Percentiles rank a stretch among this genome's conserved stretches.
phyloP scores from a whole-genome alignment of 441 rosid species.

The Arabidopsis lyrata region DNA sequence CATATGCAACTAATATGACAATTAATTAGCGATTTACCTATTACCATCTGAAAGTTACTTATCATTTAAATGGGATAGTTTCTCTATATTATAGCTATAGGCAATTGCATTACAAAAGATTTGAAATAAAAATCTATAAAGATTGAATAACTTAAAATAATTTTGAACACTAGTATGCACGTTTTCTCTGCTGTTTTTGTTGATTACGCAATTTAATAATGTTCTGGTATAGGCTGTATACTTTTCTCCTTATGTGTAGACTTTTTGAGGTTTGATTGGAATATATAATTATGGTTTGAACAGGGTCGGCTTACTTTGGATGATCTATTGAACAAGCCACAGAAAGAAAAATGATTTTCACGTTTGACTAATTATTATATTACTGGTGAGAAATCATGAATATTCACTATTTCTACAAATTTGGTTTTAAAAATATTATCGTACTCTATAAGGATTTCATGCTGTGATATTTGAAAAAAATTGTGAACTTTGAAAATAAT shows the following conservation, averaged over 20 bases:
- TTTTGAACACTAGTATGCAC: slow-evolving; percentile 35
- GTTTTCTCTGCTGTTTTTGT: slow-evolving; percentile 30
- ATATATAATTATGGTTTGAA: slow-evolving; percentile 42
- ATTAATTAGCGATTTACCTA: background rate
- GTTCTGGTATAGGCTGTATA: slow-evolving; percentile 33
- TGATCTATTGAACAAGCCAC: slow-evolving; percentile 40
- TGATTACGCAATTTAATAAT: slow-evolving; percentile 12
- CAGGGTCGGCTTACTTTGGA: slow-evolving; percentile 32
- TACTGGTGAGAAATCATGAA: slow-evolving; percentile 1
- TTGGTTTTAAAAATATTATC: background rate
- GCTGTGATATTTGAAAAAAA: slow-evolving; percentile 2
- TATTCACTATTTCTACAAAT: slow-evolving; percentile 12
- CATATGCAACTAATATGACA: background rate
- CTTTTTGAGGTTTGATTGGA: slow-evolving; percentile 32
- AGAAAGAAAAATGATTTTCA: slow-evolving; percentile 38
- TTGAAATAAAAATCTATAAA: background rate
- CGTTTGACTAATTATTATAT: slow-evolving; percentile 47
- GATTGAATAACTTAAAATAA: background rate
- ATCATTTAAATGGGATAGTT: background rate
- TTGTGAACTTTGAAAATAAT: background rate
- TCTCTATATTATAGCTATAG: background rate
- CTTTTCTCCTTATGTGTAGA: slow-evolving; percentile 37
- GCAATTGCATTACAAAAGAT: background rate
- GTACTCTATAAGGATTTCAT: slow-evolving; percentile 3
- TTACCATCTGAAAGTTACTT: background rate